phyloP scores from a whole-genome alignment of 2,329 filamentous ascomycete species.

The Fusarium pseudoanthophilum region DNA sequence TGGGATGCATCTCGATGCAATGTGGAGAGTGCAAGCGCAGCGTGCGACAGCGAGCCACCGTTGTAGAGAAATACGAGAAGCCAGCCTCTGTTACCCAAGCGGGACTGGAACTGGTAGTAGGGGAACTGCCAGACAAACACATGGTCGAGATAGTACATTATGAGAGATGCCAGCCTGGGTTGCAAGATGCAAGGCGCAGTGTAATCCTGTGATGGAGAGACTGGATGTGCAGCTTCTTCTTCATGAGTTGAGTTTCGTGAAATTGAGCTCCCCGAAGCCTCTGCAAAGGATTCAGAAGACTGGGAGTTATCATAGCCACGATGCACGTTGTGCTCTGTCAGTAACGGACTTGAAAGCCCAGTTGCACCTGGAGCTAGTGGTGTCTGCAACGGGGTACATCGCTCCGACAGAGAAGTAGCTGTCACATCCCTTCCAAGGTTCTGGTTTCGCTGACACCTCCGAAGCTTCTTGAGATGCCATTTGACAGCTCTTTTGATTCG shows the following conservation, averaged over 20 bases:
- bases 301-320: rapidly evolving
- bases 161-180: neutral
- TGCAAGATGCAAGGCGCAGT: neutral
- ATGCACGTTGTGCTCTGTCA: rapidly evolving
- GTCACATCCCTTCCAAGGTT: too few species aligned
- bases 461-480: neutral
- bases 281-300: rapidly evolving
- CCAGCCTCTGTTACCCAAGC: neutral
- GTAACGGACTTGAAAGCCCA: neutral
- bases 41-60: neutral
- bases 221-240: neutral
- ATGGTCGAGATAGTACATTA: slow-evolving; percentile 2
- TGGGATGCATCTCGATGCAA: neutral
- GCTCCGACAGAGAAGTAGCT: rapidly evolving
- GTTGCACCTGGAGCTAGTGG: neutral
- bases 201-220: neutral
- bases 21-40: neutral
- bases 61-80: neutral
- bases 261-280: neutral
- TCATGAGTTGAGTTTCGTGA: neutral
- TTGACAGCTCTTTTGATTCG: neutral
- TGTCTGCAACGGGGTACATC: neutral
- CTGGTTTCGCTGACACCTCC: neutral
- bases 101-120: neutral
- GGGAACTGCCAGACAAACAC: neutral